Evolutionary conservation across 176 grass and related monocot genomes (phyloP).

Genomic region (Aegilops umbellulata): DNA sequence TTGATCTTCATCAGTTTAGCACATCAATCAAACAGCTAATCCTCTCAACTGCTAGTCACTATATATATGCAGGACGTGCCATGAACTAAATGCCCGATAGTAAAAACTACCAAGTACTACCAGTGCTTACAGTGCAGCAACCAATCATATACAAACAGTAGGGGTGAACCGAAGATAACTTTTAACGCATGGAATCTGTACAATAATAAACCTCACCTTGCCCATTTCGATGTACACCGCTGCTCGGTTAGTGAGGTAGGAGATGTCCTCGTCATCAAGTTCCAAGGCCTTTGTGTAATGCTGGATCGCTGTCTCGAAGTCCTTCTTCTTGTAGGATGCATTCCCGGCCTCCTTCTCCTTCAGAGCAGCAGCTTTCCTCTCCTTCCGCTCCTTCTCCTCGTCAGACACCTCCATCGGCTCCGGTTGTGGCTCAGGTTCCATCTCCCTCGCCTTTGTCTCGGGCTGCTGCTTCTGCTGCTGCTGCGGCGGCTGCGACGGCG

Average conservation of each 20-base stretch:
- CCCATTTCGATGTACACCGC: constrained; percentile 97
- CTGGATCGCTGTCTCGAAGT: constrained; percentile 84
- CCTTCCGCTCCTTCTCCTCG: constrained; percentile 54
- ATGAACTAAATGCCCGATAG: neutral
- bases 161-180: neutral
- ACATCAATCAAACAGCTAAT: neutral
- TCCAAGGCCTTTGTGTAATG: constrained; percentile 86
- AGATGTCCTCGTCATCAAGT: constrained; percentile 82
- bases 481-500: neutral
- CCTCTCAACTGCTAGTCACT: neutral
- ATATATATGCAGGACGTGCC: neutral
- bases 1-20: neutral
- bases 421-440: constrained; percentile 32
- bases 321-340: constrained; percentile 98
- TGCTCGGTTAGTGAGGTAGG: constrained; percentile 85
- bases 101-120: neutral
- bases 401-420: constrained; percentile 76
- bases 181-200: neutral
- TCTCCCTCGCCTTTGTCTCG: constrained; percentile 42
- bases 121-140: neutral
- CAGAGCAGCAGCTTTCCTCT: constrained; percentile 71
- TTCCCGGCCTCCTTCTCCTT: constrained; percentile 88
- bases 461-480: constrained; percentile 15
- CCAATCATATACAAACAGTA: constrained; percentile 4
- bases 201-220: constrained; percentile 56